A percentile compares a stretch with the other conserved stretches of the same genome.
phyloP scores from a whole-genome alignment of 164 flowering plant genomes.

The Cinnamomum micranthum region DNA sequence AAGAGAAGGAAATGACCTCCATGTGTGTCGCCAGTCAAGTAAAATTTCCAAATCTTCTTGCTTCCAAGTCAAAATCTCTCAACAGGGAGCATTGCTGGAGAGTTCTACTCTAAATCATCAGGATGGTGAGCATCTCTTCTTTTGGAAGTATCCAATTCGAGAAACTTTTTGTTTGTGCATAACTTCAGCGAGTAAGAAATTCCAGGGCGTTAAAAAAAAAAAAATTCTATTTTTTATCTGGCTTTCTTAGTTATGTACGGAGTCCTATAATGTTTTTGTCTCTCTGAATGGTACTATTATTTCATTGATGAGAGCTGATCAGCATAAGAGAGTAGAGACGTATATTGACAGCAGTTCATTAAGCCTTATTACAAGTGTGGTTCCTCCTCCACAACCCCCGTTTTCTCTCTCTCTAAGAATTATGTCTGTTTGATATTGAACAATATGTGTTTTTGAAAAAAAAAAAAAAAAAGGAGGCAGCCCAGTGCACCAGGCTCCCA shows the following conservation, averaged over 20 bases:
- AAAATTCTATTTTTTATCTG: not conserved
- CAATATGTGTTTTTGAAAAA: not conserved
- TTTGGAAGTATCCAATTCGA: not conserved
- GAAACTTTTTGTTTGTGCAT: not conserved
- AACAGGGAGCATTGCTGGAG: conserved; percentile 16
- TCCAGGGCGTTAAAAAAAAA: not conserved
- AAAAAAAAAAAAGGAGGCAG: not conserved
- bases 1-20: conserved; percentile 26
- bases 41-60: conserved; percentile 31
- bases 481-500: too few species aligned
- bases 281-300: not conserved
- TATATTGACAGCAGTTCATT: not conserved
- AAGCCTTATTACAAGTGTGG: not conserved
- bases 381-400: too few species aligned
- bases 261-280: not conserved
- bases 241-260: conserved; percentile 1
- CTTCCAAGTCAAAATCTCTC: conserved; percentile 22
- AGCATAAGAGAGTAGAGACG: too few species aligned
- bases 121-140: conserved; percentile 18
- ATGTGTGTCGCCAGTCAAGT: conserved; percentile 21
- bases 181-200: not conserved
- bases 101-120: conserved; percentile 6
- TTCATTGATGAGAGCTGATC: not conserved
- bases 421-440: not conserved
- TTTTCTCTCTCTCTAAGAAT: not conserved